Base-by-base conservation (phyloP, 2,329 filamentous ascomycete species). In the Arthrobotrys sinensis region DNA sequence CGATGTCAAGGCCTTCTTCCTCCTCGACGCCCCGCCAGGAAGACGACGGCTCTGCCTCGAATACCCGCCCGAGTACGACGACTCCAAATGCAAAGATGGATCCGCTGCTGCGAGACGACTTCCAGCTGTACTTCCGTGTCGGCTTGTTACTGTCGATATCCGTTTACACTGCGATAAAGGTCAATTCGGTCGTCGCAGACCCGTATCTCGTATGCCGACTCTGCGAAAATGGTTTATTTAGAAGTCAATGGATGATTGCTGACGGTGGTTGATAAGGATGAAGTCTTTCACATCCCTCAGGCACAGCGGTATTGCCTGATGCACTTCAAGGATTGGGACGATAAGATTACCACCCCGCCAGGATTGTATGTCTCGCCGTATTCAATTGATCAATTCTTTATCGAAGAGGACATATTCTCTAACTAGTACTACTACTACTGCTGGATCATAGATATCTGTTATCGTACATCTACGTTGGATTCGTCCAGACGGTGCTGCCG, bases 291-390 rank as follows among this genome's bases (percentile, higher is more conserved):
- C 83, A 91, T 97, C 21, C 93, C 93, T 0, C 96, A 99, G 85
- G 94, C 94, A 0, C 93, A 97, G 82, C 90, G 89, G 34, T 99
- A 97, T 84, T 97, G 94, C 84, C 84, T 88, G 46, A 91, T 91
- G 10, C 88, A 88, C 67, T 97, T 91, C 85, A 83, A 84, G 11
- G 87, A 93, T 70, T 99, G 96, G 96, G 94, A 99, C 84, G 91
- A 95, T 76, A 99, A 98, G 84, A 96, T 99, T 83, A 99, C 96
- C 0, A 99, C 96, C 0, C 96, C 96, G 0, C 95, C 96, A 0
- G 96, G 94, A 38, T 86, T 99, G 86, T 93, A 87, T 83, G 87
- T 84, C 1, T 19, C 21, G n/a, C 6, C 14, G 11, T 43, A 14
- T 32, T 34, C 48, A 14, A 34, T 53, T 48, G 14, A 3, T 55